A percentile compares a stretch with the other conserved stretches of the same genome.
These are phyloP conservation scores for Botryotinia narcissicola DNA, from an alignment of 2,329 filamentous ascomycete species.

Conservation along the genomic window DNA sequence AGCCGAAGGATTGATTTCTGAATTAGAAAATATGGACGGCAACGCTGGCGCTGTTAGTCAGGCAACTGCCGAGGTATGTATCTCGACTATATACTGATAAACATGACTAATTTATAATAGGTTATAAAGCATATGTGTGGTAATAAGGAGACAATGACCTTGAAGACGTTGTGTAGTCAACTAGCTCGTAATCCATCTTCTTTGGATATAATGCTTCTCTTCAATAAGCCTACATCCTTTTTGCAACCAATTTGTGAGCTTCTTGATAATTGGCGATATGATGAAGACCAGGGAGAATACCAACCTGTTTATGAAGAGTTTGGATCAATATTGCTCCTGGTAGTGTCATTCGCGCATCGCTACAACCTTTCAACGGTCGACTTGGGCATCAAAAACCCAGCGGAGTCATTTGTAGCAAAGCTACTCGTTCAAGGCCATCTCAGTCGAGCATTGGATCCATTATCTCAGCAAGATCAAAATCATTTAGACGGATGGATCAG, in stretches of 20 bases:
- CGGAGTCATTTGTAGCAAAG: constrained; percentile 67
- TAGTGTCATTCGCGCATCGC: constrained; percentile 72
- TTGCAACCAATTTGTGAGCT: constrained; percentile 71
- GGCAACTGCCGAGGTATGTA: constrained; percentile 66
- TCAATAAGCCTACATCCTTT: constrained; percentile 67
- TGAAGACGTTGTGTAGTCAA: constrained; percentile 70
- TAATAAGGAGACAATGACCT: constrained; percentile 74
- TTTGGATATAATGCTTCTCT: constrained; percentile 73
- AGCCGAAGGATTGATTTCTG: constrained; percentile 72
- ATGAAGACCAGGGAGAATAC: constrained; percentile 80
- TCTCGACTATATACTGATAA: not conserved
- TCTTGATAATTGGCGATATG: constrained; percentile 76
- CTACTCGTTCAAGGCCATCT: constrained; percentile 60
- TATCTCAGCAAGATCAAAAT: constrained; percentile 60
- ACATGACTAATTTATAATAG: constrained; percentile 41
- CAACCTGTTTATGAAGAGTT: constrained; percentile 87
- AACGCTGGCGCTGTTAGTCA: constrained; percentile 84
- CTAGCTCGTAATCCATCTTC: constrained; percentile 70
- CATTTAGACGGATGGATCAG: constrained; percentile 74
- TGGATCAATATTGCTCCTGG: constrained; percentile 69
- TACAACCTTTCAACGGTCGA: constrained; percentile 66
- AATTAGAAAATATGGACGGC: constrained; percentile 86
- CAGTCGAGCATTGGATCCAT: constrained; percentile 55
- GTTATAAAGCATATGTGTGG: constrained; percentile 67
- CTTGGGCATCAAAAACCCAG: constrained; percentile 53